Evolutionary conservation across 2,329 filamentous ascomycete species (phyloP).

Genomic region (Endothia cerciana): DNA sequence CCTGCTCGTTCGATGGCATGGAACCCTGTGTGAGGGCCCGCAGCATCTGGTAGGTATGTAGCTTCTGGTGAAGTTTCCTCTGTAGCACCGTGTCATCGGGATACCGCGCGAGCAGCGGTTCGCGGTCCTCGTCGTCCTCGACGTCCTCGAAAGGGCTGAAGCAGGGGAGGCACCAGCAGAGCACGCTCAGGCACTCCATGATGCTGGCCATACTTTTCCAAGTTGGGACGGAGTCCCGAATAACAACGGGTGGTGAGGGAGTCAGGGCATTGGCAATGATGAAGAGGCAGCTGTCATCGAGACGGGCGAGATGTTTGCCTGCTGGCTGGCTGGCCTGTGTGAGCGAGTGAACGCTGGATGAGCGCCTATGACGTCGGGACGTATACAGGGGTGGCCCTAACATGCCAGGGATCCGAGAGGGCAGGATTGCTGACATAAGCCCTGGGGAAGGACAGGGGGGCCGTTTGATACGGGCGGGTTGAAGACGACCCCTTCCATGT

Average conservation of each 20-base stretch:
- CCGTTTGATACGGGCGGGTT: background rate
- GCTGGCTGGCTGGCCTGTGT: background rate
- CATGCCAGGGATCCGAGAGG: background rate
- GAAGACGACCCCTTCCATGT: background rate
- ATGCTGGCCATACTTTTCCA: conserved; percentile 23
- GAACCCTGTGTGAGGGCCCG: conserved; percentile 81
- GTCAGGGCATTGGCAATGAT: background rate
- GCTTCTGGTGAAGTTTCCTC: conserved; percentile 79
- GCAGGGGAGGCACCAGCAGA: conserved; percentile 60
- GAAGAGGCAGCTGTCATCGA: background rate
- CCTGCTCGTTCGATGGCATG: conserved; percentile 90
- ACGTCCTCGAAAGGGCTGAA: conserved; percentile 59
- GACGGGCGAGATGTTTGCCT: background rate
- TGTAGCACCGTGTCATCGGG: conserved; percentile 80
- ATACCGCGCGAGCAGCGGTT: conserved; percentile 83
- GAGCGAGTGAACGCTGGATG: background rate
- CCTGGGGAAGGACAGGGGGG: background rate
- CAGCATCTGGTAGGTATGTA: conserved; percentile 92
- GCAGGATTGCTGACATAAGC: background rate
- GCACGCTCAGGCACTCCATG: conserved; percentile 25
- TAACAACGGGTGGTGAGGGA: background rate
- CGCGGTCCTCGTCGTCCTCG: conserved; percentile 57
- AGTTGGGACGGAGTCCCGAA: background rate
- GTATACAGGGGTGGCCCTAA: background rate
- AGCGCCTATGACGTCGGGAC: conserved; percentile 2